Conservation (phyloP, 257 asterid genomes). For the Ajuga chamaepitys region DNA sequence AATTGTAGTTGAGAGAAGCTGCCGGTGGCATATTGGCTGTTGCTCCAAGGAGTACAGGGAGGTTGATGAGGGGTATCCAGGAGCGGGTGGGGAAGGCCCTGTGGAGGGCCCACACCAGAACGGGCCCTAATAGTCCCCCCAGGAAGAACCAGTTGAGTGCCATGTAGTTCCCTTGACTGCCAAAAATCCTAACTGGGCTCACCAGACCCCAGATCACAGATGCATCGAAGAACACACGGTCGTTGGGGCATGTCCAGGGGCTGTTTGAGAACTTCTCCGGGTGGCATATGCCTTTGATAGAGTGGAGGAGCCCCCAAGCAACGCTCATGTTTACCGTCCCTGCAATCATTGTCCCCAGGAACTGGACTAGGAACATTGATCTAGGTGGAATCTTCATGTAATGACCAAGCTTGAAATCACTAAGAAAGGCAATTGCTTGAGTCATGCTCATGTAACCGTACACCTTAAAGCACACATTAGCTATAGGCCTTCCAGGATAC, state of each 20-base stretch:
- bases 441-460: conserved; percentile 76
- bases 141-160: conserved; percentile 70
- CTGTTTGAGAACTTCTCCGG: conserved; percentile 34
- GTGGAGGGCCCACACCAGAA: conserved; percentile 44
- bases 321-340: conserved; percentile 29
- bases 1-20: conserved; percentile 49
- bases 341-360: conserved; percentile 22
- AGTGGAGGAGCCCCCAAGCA: conserved; percentile 32
- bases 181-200: conserved; percentile 54
- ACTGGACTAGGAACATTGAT: conserved; percentile 78
- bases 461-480: conserved; percentile 66
- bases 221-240: conserved; percentile 60
- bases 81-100: conserved; percentile 34
- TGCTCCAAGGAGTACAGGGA: conserved; percentile 72
- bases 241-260: conserved; percentile 72
- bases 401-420: conserved; percentile 82
- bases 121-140: conserved; percentile 49
- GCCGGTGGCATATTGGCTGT: conserved; percentile 63
- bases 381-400: conserved; percentile 86
- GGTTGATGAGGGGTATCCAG: conserved; percentile 66
- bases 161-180: conserved; percentile 43
- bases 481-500: conserved; percentile 77
- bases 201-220: conserved; percentile 79
- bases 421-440: conserved; percentile 67
- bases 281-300: conserved; percentile 20